Base-by-base conservation (phyloP, 257 asterid species). In the Dorcoceras hygrometricum region DNA sequence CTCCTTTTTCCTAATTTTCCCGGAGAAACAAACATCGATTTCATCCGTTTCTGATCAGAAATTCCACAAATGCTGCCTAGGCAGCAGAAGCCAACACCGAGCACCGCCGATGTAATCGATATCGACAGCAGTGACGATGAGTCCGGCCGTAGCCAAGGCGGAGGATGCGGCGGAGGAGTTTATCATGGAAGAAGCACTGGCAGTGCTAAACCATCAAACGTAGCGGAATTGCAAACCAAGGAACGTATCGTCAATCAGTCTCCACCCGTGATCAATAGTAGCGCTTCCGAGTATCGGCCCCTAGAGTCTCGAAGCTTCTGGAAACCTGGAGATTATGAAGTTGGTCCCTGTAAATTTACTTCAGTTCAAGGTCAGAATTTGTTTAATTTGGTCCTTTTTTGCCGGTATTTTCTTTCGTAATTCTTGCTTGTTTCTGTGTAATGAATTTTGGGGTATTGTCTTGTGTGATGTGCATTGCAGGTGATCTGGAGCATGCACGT, bases 401-500 rank as follows among this genome's bases (percentile, higher is more conserved):
- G 11, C 58, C 23, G 28, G 31, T n/a, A 8, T 34, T 63, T 16
- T 46, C 14, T 34, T 51, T 61, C 26, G 0, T 24, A 39, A 12
- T 16, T 23, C 11, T 8, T 28, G 39, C 8, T 51, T 18, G 0
- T 31, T 7, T 67, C 32, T 53, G 12, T 63, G 62, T 10, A 11
- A 39, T 8, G 25, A 0, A 20, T 57, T 7, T 16, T 31, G 23
- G 27, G 29, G 59, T 59, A 22, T 54, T 50, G 7, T 14, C 22
- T 68, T 34, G 62, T 64, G 71, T 71, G 36, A 54, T 70, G 51
- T 25, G 20, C 20, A 58, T 67, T 81, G 60, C 57, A 92, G 97
- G 89, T 75, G 93, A 83, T 67, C 71, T 92, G 89, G 96, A 89
- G 76, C 98, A 87, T 75, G 96, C 97, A 8, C 95, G 98, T 4